These are phyloP conservation scores for Gastrolobium bilobum DNA, from an alignment of 306 rosid species.

Conservation along the genomic window DNA sequence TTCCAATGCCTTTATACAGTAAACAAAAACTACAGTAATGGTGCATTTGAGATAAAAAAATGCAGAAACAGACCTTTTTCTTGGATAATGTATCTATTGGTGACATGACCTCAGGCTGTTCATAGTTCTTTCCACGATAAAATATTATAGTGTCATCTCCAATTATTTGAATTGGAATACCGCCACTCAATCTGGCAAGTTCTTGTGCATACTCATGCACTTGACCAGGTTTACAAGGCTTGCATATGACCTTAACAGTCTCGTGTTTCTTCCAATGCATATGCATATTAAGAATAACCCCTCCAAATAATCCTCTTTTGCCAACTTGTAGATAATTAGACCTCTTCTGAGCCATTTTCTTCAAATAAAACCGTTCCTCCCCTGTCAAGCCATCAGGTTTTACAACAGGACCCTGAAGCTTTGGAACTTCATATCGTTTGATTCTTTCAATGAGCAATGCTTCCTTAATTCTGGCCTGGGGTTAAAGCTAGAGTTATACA, in stretches of 20 bases:
- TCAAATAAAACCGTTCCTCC: constrained; percentile 85
- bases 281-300: constrained; percentile 95
- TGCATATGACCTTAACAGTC: constrained; percentile 87
- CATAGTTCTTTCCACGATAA: constrained; percentile 87
- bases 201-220: constrained; percentile 85
- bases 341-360: constrained; percentile 94
- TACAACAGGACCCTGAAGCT: constrained; percentile 78
- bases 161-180: constrained; percentile 83
- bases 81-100: constrained; percentile 87
- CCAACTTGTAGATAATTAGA: constrained; percentile 94
- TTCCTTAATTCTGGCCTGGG: constrained; percentile 90
- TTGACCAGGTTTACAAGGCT: constrained; percentile 88
- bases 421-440: constrained; percentile 85
- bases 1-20: constrained; percentile 12
- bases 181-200: constrained; percentile 91
- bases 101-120: constrained; percentile 88
- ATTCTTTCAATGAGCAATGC: constrained; percentile 84
- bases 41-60: constrained; percentile 37
- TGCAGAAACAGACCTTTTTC: constrained; percentile 74
- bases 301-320: constrained; percentile 93
- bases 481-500: constrained; percentile 24
- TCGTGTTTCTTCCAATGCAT: constrained; percentile 99
- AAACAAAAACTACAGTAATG: not conserved
- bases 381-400: constrained; percentile 80
- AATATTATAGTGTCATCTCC: constrained; percentile 86